Conservation (phyloP, 768 basidiomycete genomes). For the Cystobasidium onofrii region DNA sequence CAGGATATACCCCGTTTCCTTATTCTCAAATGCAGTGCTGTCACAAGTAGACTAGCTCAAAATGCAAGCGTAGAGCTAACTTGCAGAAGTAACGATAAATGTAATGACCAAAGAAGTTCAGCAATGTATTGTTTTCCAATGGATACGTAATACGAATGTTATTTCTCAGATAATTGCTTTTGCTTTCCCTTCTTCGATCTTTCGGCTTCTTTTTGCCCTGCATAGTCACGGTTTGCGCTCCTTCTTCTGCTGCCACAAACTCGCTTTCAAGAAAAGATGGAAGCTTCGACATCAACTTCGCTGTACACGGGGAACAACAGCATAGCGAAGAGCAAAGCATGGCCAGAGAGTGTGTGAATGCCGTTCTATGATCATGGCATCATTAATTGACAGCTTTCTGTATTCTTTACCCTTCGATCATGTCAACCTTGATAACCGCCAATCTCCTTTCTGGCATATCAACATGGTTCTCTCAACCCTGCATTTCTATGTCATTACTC, state of each 20-base stretch:
- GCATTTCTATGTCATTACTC: no score
- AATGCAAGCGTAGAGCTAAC: neutral
- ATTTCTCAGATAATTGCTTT: no score
- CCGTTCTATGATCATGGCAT: neutral
- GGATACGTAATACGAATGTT: no score
- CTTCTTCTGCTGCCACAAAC: neutral
- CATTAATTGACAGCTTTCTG: neutral
- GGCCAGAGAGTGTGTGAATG: slow-evolving; percentile 10
- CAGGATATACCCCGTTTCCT: neutral
- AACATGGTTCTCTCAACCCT: no score
- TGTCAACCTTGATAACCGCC: neutral
- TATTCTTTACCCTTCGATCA: neutral
- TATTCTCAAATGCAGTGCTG: neutral
- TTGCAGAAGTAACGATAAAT: neutral
- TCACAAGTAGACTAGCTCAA: neutral
- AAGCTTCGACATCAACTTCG: slow-evolving; percentile 5
- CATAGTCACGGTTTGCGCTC: neutral
- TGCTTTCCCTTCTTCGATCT: no score
- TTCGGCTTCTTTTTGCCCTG: no score
- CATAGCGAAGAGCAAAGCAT: slow-evolving; percentile 6
- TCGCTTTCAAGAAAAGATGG: neutral
- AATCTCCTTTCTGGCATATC: neutral
- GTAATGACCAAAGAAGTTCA: neutral
- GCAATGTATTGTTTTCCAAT: neutral
- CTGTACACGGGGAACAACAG: slow-evolving; percentile 15